These are phyloP conservation scores for Lyophyllum atratum DNA, from an alignment of 768 basidiomycete genomes.

Conservation along the genomic window DNA sequence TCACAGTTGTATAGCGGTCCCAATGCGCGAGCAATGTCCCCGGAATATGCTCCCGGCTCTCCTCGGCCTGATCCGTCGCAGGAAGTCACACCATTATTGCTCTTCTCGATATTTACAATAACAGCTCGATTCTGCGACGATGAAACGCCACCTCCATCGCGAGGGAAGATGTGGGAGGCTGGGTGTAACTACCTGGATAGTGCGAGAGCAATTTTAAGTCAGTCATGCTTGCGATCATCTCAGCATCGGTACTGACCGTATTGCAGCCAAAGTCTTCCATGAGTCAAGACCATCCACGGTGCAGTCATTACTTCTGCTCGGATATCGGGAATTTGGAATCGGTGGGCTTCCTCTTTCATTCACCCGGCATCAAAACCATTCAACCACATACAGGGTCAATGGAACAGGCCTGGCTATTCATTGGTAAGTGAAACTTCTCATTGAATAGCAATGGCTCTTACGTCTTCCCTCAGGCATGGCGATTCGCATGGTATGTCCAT, in stretches of 20 bases:
- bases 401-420: slow-evolving; percentile 86
- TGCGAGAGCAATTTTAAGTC: slow-evolving; percentile 68
- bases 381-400: slow-evolving; percentile 47
- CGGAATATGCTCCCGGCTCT: slow-evolving; percentile 28
- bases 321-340: slow-evolving; percentile 85
- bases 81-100: slow-evolving; percentile 64
- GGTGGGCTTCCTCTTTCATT: slow-evolving; percentile 29
- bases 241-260: slow-evolving; percentile 3
- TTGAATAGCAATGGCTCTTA: background rate
- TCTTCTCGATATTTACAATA: slow-evolving; percentile 81
- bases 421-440: slow-evolving; percentile 45
- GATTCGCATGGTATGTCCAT: slow-evolving; percentile 61
- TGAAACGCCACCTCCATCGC: slow-evolving; percentile 43
- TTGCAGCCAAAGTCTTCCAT: slow-evolving; percentile 62
- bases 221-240: slow-evolving; percentile 16
- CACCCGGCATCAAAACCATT: background rate
- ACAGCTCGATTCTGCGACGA: slow-evolving; percentile 71
- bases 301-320: slow-evolving; percentile 77
- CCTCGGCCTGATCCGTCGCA: slow-evolving; percentile 59
- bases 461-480: slow-evolving; percentile 54
- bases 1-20: background rate
- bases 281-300: slow-evolving; percentile 73
- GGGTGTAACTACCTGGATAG: slow-evolving; percentile 63
- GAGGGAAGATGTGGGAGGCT: slow-evolving; percentile 70
- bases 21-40: slow-evolving; percentile 23